Conservation (phyloP, 2,329 filamentous ascomycete species). For the Hymenoscyphus fraxineus region DNA sequence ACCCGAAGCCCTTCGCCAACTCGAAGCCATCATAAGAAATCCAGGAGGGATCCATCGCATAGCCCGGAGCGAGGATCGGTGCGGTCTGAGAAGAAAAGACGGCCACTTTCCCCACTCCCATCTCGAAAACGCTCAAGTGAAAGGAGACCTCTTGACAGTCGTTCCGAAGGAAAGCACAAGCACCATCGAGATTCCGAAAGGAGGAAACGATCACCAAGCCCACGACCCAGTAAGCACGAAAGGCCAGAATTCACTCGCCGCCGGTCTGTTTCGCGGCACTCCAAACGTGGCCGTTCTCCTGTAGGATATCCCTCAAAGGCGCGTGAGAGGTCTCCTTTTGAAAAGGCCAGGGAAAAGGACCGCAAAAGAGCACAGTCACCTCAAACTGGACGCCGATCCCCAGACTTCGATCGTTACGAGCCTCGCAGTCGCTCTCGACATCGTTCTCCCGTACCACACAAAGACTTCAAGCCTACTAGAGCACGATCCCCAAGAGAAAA, state of each 20-base stretch:
- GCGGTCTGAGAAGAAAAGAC: constrained; percentile 29
- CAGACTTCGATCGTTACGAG: constrained; percentile 31
- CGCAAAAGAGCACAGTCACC: constrained; percentile 25
- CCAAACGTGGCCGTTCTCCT: constrained; percentile 24
- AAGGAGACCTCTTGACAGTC: constrained; percentile 21
- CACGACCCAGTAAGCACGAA: constrained; percentile 14
- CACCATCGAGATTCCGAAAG: constrained; percentile 30
- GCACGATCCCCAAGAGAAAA: constrained; percentile 26
- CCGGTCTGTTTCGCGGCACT: constrained; percentile 19
- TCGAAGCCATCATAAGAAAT: constrained; percentile 35
- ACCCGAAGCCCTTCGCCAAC: constrained; percentile 33
- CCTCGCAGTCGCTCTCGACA: constrained; percentile 28
- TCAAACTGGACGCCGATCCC: constrained; percentile 23
- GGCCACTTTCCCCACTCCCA: constrained; percentile 28
- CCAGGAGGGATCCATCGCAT: constrained; percentile 30
- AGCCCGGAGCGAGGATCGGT: constrained; percentile 31
- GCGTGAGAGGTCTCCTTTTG: constrained; percentile 24
- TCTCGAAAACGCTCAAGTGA: constrained; percentile 30
- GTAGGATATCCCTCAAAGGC: constrained; percentile 18
- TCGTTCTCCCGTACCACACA: constrained; percentile 29
- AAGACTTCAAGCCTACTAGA: constrained; percentile 23
- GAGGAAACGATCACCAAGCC: constrained; percentile 31
- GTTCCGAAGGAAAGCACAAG: constrained; percentile 26
- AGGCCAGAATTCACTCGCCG: constrained; percentile 24
- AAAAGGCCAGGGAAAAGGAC: constrained; percentile 23